phyloP scores from a whole-genome alignment of 192 early-diverging fungal species.

The Backusella psychrophila region DNA sequence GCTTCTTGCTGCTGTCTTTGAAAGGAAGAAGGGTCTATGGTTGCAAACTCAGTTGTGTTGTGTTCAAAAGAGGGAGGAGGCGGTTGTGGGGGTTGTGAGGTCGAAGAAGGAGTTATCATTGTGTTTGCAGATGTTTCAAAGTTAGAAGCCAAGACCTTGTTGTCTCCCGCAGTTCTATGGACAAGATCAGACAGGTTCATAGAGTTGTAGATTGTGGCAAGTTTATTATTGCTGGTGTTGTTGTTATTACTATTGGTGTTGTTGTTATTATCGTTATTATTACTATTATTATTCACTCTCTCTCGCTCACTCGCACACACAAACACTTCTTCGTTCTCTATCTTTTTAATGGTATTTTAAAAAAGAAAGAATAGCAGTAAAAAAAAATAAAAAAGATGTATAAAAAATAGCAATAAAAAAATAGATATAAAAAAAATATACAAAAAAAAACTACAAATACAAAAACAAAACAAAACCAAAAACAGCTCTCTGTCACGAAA shows the following conservation, averaged over 20 bases:
- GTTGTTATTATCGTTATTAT: neutral
- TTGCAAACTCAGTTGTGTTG: neutral
- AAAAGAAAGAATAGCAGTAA: neutral
- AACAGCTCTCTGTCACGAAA: constrained; percentile 1
- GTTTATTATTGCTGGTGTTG: neutral
- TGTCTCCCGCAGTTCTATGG: constrained; percentile 17
- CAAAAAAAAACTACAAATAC: neutral
- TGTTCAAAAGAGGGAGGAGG: neutral
- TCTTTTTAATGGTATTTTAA: neutral
- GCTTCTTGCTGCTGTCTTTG: constrained; percentile 7
- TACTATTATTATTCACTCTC: neutral
- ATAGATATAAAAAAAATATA: neutral
- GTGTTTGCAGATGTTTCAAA: neutral
- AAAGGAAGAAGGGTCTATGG: neutral
- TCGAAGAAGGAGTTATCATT: constrained; percentile 9
- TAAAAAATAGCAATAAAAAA: neutral
- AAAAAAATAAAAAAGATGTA: neutral
- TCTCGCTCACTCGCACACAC: no score
- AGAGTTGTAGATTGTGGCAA: neutral
- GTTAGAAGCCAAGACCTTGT: neutral
- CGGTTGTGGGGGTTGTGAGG: neutral
- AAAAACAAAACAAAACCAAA: neutral
- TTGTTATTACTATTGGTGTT: neutral
- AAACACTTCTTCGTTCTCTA: no score
- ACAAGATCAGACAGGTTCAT: constrained; percentile 32